Evolutionary conservation across 305 asterid species (phyloP).

Genomic region (Nicotiana rustica): DNA sequence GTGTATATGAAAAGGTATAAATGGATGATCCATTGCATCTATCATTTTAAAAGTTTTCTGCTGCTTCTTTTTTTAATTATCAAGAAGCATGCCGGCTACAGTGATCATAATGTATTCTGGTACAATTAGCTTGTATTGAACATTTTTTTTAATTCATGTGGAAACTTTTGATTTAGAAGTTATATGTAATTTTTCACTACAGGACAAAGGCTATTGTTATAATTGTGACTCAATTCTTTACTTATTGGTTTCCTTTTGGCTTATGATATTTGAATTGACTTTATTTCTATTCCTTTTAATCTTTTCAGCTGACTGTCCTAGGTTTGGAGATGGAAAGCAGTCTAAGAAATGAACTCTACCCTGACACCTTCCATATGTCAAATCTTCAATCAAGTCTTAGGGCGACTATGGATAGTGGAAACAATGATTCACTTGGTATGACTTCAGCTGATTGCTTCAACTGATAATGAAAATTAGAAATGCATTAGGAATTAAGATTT

Average conservation of each 20-base stretch:
- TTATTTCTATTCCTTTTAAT: background rate
- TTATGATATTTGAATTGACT: constrained; percentile 8
- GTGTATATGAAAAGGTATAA: no score
- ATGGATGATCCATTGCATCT: no score
- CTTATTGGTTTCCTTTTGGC: background rate
- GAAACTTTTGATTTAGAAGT: background rate
- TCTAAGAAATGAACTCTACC: constrained; percentile 37
- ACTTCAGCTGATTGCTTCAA: constrained; percentile 9
- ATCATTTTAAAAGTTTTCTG: no score
- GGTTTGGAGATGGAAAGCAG: constrained; percentile 36
- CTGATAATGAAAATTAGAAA: constrained; percentile 16
- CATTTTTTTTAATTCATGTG: background rate
- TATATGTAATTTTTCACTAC: background rate
- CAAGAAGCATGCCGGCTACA: no score
- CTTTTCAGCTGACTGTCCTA: background rate
- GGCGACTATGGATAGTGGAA: background rate
- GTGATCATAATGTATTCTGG: no score
- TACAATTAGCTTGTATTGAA: no score
- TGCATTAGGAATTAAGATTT: constrained; percentile 3
- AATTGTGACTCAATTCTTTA: background rate
- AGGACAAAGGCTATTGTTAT: background rate
- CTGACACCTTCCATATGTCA: constrained; percentile 23
- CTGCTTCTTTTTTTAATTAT: no score
- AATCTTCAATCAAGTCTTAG: constrained; percentile 27
- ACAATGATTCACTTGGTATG: constrained; percentile 34